Evolutionary conservation across 1,284 basidiomycete species (phyloP).

Genomic region (Rhizoctonia solani): DNA sequence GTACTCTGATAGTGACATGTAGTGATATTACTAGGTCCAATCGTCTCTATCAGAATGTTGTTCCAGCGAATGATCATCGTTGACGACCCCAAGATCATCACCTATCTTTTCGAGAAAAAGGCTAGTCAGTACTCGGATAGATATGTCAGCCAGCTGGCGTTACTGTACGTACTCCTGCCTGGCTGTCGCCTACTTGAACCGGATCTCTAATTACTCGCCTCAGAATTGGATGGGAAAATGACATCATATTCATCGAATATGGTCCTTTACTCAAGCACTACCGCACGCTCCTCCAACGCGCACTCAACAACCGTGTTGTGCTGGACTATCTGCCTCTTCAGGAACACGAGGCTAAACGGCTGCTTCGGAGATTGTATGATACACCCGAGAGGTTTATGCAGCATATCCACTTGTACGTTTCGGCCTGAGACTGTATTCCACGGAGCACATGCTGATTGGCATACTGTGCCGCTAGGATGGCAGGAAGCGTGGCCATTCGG

Average conservation of each 20-base stretch:
- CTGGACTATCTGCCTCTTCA: constrained; percentile 26
- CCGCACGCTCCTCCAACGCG: constrained; percentile 26
- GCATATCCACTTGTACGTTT: constrained; percentile 19
- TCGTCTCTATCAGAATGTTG: constrained; percentile 10
- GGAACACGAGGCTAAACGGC: constrained; percentile 17
- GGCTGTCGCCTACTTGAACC: neutral
- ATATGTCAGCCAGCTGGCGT: constrained; percentile 5
- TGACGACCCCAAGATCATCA: constrained; percentile 5
- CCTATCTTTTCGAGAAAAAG: constrained; percentile 20
- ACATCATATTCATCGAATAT: constrained; percentile 21
- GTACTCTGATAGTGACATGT: neutral
- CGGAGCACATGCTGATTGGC: neutral
- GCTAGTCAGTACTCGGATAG: constrained; percentile 27
- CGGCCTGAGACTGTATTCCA: neutral
- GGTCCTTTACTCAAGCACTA: constrained; percentile 11
- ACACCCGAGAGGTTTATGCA: constrained; percentile 18
- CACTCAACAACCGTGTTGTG: constrained; percentile 27
- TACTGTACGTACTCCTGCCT: neutral
- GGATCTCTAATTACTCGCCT: neutral
- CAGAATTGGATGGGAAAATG: constrained; percentile 21
- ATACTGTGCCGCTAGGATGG: too few species aligned
- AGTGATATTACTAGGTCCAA: neutral
- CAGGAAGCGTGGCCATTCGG: constrained; percentile 19
- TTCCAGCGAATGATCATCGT: constrained; percentile 10
- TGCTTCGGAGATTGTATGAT: constrained; percentile 5